These are phyloP conservation scores for Paecilomyces dactylethromorphus DNA, from an alignment of 2,329 filamentous ascomycete species.

Conservation along the genomic window DNA sequence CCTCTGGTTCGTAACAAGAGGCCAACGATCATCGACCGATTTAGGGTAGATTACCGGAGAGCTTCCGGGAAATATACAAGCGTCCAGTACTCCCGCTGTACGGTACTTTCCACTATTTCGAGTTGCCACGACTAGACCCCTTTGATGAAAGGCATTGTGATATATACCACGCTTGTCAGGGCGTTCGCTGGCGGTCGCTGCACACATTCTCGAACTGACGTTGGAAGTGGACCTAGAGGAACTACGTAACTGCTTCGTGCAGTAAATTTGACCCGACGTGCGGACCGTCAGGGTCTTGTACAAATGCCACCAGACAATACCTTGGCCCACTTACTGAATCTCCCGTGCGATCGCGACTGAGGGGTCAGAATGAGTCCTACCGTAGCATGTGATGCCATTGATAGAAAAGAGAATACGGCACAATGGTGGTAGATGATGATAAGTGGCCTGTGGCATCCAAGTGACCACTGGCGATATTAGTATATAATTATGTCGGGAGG, in stretches of 20 bases:
- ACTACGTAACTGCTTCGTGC: neutral
- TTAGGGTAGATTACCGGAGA: neutral
- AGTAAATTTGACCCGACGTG: neutral
- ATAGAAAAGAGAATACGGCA: neutral
- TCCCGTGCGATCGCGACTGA: neutral
- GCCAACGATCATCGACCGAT: neutral
- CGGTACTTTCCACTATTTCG: neutral
- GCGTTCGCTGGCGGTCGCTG: neutral
- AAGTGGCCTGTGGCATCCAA: neutral
- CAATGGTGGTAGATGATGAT: neutral
- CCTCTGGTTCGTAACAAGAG: neutral
- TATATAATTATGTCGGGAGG: neutral
- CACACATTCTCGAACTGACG: neutral
- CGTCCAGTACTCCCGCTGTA: neutral
- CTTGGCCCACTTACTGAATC: neutral
- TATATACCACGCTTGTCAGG: neutral
- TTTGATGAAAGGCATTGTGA: neutral
- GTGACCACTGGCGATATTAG: neutral
- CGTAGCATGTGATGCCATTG: too few relatives aligned
- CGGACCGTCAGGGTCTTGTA: too few relatives aligned
- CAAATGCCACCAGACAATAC: neutral
- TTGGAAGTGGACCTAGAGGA: neutral
- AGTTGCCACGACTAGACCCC: neutral
- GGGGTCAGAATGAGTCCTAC: neutral
- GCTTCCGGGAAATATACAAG: neutral